Evolutionary conservation across 2,329 filamentous ascomycete species (phyloP).

Genomic region (Fusarium beomiforme): DNA sequence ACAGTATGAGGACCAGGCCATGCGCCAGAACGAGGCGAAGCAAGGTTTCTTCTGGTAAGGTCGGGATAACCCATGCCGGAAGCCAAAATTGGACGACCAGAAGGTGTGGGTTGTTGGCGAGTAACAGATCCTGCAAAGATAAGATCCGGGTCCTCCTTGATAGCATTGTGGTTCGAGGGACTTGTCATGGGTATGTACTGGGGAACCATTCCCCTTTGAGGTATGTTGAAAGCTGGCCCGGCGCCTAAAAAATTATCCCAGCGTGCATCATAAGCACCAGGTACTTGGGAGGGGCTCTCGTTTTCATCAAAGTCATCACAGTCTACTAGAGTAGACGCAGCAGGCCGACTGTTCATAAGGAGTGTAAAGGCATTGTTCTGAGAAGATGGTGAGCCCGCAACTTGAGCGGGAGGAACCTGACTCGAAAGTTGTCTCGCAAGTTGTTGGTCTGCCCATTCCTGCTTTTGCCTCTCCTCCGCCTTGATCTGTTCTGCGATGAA

Average conservation of each 20-base stretch:
- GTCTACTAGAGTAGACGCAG: conserved; percentile 5
- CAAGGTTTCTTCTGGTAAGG: neutral
- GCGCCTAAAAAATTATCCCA: conserved; percentile 29
- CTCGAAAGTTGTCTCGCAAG: conserved; percentile 44
- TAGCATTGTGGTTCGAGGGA: neutral
- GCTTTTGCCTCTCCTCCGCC: conserved; percentile 46
- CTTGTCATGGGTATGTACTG: neutral
- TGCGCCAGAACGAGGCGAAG: neutral
- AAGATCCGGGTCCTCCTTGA: conserved; percentile 9
- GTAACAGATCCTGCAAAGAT: conserved; percentile 8
- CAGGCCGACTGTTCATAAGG: conserved; percentile 45
- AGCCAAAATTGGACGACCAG: neutral
- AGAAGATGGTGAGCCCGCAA: neutral
- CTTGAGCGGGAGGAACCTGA: conserved; percentile 25
- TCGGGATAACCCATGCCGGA: conserved; percentile 20
- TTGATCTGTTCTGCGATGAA: conserved; percentile 49
- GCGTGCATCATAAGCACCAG: conserved; percentile 35
- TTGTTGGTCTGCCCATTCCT: conserved; percentile 44
- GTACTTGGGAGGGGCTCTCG: conserved; percentile 6
- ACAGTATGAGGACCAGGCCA: neutral
- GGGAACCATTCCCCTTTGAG: neutral
- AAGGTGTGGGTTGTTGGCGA: neutral
- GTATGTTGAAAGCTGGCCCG: neutral
- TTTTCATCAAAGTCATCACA: neutral
- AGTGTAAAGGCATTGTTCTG: conserved; percentile 40